A percentile compares a stretch with the other conserved stretches of the same genome.
phyloP scores from a whole-genome alignment of 2,329 filamentous ascomycete genomes.

The Monosporascus cannonballus region DNA sequence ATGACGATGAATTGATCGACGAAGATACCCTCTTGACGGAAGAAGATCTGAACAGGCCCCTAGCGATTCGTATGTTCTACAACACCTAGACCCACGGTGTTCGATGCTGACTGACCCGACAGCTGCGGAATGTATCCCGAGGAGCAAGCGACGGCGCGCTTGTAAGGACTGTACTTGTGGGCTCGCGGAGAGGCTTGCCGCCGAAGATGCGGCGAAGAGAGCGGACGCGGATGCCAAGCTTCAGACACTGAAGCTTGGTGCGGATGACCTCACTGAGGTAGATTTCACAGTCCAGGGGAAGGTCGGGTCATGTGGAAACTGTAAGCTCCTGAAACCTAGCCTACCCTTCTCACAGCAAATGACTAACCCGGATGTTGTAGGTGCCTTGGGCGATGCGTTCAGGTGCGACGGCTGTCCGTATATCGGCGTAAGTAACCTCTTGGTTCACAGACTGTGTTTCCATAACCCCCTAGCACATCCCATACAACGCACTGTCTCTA shows the following conservation, averaged over 20 bases:
- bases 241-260: conserved; percentile 63
- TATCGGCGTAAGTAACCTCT: conserved; percentile 13
- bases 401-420: conserved; percentile 55
- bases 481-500: conserved; percentile 42
- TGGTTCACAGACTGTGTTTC: conserved; percentile 24
- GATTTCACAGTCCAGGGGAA: conserved; percentile 99
- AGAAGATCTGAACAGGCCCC: conserved; percentile 71
- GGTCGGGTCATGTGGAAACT: conserved; percentile 90
- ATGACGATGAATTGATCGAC: conserved; percentile 80
- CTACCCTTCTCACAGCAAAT: not conserved
- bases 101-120: conserved; percentile 17
- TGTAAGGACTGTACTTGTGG: conserved; percentile 99
- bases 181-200: conserved; percentile 75
- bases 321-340: not conserved
- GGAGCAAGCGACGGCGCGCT: conserved; percentile 83
- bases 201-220: conserved; percentile 71
- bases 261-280: conserved; percentile 78
- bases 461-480: not conserved
- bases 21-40: conserved; percentile 83
- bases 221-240: conserved; percentile 55
- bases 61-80: conserved; percentile 62
- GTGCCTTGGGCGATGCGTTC: conserved; percentile 78
- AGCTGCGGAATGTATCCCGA: conserved; percentile 82
- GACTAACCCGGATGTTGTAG: conserved; percentile 34
- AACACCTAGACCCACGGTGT: not conserved